Evolutionary conservation across 164 flowering plant genomes (phyloP).

Genomic region (Santalum album): DNA sequence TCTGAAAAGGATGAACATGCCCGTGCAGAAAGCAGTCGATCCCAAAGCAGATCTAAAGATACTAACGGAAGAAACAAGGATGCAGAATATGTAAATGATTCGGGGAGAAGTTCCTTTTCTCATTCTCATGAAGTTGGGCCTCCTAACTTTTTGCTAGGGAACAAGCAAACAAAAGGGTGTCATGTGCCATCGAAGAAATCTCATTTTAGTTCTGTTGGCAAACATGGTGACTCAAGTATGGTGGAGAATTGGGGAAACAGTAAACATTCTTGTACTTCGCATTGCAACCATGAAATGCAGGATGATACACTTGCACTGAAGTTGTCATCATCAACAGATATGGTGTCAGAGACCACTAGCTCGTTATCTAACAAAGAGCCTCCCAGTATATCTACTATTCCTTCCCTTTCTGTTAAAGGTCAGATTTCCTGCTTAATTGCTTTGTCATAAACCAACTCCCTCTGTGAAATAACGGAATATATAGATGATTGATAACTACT

Average conservation of each 20-base stretch:
- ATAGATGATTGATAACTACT: too few relatives aligned
- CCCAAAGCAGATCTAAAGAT: conserved; percentile 17
- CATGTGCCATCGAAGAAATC: background rate
- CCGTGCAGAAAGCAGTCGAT: conserved; percentile 13
- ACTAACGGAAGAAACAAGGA: conserved; percentile 15
- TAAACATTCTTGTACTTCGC: background rate
- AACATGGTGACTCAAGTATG: background rate
- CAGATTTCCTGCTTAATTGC: background rate
- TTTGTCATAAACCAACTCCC: background rate
- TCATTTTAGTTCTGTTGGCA: background rate
- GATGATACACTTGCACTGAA: background rate
- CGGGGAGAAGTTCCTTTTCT: conserved; percentile 9
- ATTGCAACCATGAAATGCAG: background rate
- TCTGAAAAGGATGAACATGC: conserved; percentile 38
- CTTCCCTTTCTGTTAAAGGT: conserved; percentile 74
- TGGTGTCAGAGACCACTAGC: background rate
- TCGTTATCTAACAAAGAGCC: conserved; percentile 19
- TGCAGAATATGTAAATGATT: conserved; percentile 10
- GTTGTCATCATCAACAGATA: background rate
- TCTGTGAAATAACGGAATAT: too few relatives aligned
- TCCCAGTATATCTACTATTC: conserved; percentile 26
- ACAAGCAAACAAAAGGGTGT: background rate
- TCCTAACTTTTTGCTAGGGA: background rate
- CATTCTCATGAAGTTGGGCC: background rate
- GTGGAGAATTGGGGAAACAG: background rate